Evolutionary conservation across 495 filamentous ascomycete genomes (phyloP), one percentile per base, ranked within the genome.

Genomic region (Daldinia caldariorum): DNA sequence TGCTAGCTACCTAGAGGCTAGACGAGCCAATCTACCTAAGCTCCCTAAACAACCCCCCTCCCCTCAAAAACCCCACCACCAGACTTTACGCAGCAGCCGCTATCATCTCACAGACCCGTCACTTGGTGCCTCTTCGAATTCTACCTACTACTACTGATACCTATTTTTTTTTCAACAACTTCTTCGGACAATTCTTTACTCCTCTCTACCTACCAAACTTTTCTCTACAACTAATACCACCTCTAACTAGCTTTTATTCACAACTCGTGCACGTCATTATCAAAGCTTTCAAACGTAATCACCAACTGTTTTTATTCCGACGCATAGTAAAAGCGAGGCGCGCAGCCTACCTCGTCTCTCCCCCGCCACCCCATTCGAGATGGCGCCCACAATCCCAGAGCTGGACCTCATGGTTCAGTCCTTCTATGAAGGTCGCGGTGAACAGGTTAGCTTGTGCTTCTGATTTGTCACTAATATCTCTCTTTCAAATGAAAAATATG

Each of bases 391-490:
- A 69, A 94, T 99, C 76, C 88, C 89, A 78, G 96, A 99, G 86
- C 85, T 99, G 81, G 95, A 99, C 88, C 89, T 88, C 77, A 97
- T 93, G 65, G 94, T 97, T 85, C 94, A 90, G 69, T 90, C 92
- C 80, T 97, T 99, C 83, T 98, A 96, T 70, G 95, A 98, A 82
- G 94, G 92, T 78, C 90, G 94, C 78, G 95, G 95, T 47, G 91
- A 97, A 58, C 83, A 92, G 83, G 94, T 97, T 84, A 77, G 88
- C 82, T 66, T 61, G 53, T 55, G n/a, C 39, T 47, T 12, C 45
- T 49, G 39, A 38, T 43, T 26, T 56, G 53, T 59, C 9, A 43
- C 56, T 53, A 22, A 54, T 35, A 35, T 35, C 2, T 34, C 45
- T 38, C 32, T 56, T n/a, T 0, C 13, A 6, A 18, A 18, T 18